These are phyloP conservation scores for Suillus clintonianus DNA, from an alignment of 768 basidiomycete genomes.

Conservation along the genomic window DNA sequence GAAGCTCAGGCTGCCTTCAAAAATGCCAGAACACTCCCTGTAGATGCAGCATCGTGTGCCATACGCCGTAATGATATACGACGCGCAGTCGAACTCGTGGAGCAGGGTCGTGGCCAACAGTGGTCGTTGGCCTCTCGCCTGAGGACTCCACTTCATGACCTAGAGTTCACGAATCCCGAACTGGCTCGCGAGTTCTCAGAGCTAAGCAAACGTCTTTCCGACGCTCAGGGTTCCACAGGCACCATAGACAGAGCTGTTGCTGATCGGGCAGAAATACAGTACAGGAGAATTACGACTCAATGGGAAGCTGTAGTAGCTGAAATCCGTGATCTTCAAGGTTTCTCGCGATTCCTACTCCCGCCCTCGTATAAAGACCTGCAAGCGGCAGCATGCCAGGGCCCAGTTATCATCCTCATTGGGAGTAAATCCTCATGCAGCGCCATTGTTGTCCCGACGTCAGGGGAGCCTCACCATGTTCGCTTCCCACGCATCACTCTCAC, in stretches of 20 bases:
- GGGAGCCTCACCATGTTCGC: slow-evolving; percentile 12
- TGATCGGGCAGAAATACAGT: background rate
- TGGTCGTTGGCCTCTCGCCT: slow-evolving; percentile 29
- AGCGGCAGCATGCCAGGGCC: background rate
- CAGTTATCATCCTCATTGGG: background rate
- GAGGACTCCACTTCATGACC: slow-evolving; percentile 23
- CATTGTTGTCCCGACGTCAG: slow-evolving; percentile 6
- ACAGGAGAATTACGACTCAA: background rate
- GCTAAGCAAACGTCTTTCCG: background rate
- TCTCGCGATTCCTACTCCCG: slow-evolving; percentile 11
- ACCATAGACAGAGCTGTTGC: too few species aligned
- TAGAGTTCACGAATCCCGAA: background rate
- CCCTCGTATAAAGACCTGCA: slow-evolving; percentile 4
- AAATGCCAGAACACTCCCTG: background rate
- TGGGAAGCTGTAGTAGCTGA: slow-evolving; percentile 12
- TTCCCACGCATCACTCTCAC: slow-evolving; percentile 7
- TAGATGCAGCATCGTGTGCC: slow-evolving; percentile 15
- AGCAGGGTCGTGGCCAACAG: slow-evolving; percentile 27
- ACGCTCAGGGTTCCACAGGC: background rate
- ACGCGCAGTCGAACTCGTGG: slow-evolving; percentile 26
- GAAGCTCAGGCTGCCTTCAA: background rate
- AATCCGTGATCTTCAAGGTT: slow-evolving; percentile 12
- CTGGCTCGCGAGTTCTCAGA: slow-evolving; percentile 7
- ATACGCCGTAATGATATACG: slow-evolving; percentile 5
- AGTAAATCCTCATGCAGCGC: background rate